These are phyloP conservation scores for Venturia asperata DNA, from an alignment of 2,329 filamentous ascomycete genomes.

Conservation along the genomic window DNA sequence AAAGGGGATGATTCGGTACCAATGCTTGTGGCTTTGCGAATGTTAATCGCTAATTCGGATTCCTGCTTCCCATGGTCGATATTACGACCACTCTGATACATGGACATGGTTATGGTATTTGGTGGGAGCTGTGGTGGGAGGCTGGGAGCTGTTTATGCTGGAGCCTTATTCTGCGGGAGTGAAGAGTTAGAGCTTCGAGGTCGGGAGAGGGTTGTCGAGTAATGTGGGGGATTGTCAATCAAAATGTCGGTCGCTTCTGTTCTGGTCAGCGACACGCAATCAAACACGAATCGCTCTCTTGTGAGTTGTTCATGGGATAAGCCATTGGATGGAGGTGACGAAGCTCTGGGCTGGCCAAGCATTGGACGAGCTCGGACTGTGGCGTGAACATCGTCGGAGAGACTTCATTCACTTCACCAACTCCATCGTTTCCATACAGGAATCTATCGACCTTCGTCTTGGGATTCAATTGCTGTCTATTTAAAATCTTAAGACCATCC, in stretches of 20 bases:
- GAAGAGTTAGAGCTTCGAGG: background rate
- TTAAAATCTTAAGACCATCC: background rate
- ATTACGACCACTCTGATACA: background rate
- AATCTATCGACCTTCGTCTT: background rate
- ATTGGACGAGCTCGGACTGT: conserved; percentile 3
- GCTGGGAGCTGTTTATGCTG: conserved; percentile 6
- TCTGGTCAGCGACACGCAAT: conserved; percentile 8
- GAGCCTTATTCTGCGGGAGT: background rate
- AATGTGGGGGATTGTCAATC: background rate
- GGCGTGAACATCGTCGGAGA: background rate
- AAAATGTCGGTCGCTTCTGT: background rate
- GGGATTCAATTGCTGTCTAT: background rate
- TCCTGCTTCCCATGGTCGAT: conserved; percentile 44
- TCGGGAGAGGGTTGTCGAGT: conserved; percentile 4
- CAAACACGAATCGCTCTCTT: conserved; percentile 6
- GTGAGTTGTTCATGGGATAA: conserved; percentile 8
- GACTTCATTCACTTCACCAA: background rate
- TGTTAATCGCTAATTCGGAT: conserved; percentile 58
- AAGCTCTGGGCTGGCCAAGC: conserved; percentile 7
- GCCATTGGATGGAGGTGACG: conserved; percentile 1
- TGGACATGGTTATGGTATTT: conserved; percentile 3
- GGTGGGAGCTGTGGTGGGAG: background rate
- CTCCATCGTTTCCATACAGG: background rate
- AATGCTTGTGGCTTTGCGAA: conserved; percentile 60
- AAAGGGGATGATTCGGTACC: conserved; percentile 34